Evolutionary conservation across 106 monocot genomes (phyloP).

Genomic region (Phalaenopsis equestris): DNA sequence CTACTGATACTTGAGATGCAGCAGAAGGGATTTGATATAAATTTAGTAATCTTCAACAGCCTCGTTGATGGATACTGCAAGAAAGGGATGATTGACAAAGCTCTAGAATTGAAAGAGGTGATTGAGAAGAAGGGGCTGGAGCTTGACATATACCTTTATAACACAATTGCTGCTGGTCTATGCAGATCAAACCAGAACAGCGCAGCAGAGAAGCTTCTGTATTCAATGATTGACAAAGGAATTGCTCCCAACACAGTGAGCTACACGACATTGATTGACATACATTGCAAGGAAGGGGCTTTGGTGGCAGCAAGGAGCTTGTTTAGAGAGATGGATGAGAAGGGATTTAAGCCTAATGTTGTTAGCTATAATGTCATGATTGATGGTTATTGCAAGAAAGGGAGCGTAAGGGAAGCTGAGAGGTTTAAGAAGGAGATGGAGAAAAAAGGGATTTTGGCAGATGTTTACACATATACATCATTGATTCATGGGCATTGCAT

Average conservation of each 20-base stretch:
- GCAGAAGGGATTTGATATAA: conserved; percentile 52
- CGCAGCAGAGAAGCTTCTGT: conserved; percentile 52
- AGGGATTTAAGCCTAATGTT: conserved; percentile 33
- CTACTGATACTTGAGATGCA: conserved; percentile 66
- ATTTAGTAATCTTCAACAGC: conserved; percentile 59
- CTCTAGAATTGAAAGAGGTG: conserved; percentile 35
- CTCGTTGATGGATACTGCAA: conserved; percentile 79
- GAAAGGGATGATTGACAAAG: conserved; percentile 56
- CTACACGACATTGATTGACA: conserved; percentile 66
- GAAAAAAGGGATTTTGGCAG: conserved; percentile 52
- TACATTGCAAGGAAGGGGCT: conserved; percentile 72
- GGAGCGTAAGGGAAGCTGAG: conserved; percentile 62
- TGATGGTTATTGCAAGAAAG: conserved; percentile 72
- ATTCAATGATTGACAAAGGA: conserved; percentile 57
- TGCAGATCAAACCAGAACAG: conserved; percentile 22
- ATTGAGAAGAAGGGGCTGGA: conserved; percentile 69
- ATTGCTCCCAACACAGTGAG: conserved; percentile 50
- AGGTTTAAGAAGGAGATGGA: conserved; percentile 75
- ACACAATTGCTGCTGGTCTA: conserved; percentile 55
- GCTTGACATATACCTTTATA: conserved; percentile 67
- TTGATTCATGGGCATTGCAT: conserved; percentile 75
- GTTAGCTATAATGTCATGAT: conserved; percentile 76
- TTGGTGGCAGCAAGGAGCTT: conserved; percentile 49
- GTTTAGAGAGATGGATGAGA: conserved; percentile 47
- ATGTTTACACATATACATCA: conserved; percentile 76